Evolutionary conservation across 768 basidiomycete genomes (phyloP), one percentile per base, ranked within the genome.

Genomic region (Collybiopsis luxurians): DNA sequence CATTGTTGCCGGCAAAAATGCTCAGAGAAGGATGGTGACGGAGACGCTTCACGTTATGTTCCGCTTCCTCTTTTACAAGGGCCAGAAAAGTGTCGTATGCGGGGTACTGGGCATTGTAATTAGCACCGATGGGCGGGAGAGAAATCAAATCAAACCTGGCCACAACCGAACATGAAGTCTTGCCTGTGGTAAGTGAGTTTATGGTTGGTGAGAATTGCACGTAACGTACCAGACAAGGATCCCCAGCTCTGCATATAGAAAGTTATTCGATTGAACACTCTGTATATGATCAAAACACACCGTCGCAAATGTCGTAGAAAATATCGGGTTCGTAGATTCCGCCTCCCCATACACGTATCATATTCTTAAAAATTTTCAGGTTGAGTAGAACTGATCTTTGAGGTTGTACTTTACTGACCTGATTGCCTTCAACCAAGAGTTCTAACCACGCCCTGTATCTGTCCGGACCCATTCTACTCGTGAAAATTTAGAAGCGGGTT

Each of bases 111-210:
- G 12, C 21, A 39, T 27, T 31, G 11, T 55, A 24, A 39, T 60
- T 28, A 55, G 47, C 28, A 30, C 48, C 23, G 15, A 56, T 46
- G 36, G 44, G 4, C 12, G 36, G 4, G 26, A 26, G 43, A 34
- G 30, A 48, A 23, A 23, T 9, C 3, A 23, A 30, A 30, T 61
- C 73, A 15, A 59, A 90, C 89, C 76, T 92, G 91, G 26, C 95
- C 95, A 68, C 95, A 97, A 30, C 87, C 94, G 69, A 98, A 98
- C 88, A 92, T 88, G 71, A 97, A 95, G 72, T 98, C 96, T 73
- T 97, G 95, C 95, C 95, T 97, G 27, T 97, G 78, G 47, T 12
- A 30, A 40, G 7, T 53, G 10, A 26, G 28, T 23, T 12, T 38
- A 23, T 11, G 31, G 24, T 40, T 17, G 5, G 7, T 44, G 9